These are phyloP conservation scores for Coprinopsis cinerea DNA, from an alignment of 768 basidiomycete species.

Conservation along the genomic window DNA sequence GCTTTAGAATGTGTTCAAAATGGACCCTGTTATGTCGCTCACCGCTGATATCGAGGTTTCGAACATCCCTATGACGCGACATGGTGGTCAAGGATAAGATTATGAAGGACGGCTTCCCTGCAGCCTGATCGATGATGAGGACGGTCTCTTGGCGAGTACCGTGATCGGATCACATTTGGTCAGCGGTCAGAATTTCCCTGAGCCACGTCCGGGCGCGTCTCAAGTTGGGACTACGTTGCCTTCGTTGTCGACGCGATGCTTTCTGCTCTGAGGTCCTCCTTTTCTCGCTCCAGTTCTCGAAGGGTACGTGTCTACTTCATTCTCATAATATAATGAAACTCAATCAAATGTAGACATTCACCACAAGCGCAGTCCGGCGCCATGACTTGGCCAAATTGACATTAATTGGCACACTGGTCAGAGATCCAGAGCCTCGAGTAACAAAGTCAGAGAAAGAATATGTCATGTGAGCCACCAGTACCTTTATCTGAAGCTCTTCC, in stretches of 20 bases:
- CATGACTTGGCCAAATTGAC: slow-evolving; percentile 69
- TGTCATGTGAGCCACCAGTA: slow-evolving; percentile 46
- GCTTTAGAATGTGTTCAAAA: slow-evolving; percentile 7
- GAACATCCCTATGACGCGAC: slow-evolving; percentile 89
- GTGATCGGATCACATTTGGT: not conserved
- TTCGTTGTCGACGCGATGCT: slow-evolving; percentile 37
- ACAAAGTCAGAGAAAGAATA: slow-evolving; percentile 78
- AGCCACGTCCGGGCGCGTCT: not conserved
- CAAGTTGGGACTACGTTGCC: not conserved
- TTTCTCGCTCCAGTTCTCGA: not conserved
- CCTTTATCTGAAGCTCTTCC: not conserved
- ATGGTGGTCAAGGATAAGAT: slow-evolving; percentile 33
- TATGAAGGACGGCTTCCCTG: slow-evolving; percentile 5
- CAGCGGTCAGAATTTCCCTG: too few relatives aligned
- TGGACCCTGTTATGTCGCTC: slow-evolving; percentile 9
- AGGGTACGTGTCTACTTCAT: not conserved
- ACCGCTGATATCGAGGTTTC: slow-evolving; percentile 81
- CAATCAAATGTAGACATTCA: slow-evolving; percentile 47
- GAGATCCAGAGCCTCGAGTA: slow-evolving; percentile 61
- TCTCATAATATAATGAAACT: not conserved
- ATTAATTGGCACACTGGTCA: slow-evolving; percentile 69
- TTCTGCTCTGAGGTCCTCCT: slow-evolving; percentile 33
- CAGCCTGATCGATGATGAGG: slow-evolving; percentile 1
- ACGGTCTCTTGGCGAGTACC: not conserved
- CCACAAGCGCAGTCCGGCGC: slow-evolving; percentile 47